A percentile compares a stretch with the other conserved stretches of the same genome.
phyloP scores from a whole-genome alignment of 352 stramenopile species.

The Phytophthora macrochlamydospora region DNA sequence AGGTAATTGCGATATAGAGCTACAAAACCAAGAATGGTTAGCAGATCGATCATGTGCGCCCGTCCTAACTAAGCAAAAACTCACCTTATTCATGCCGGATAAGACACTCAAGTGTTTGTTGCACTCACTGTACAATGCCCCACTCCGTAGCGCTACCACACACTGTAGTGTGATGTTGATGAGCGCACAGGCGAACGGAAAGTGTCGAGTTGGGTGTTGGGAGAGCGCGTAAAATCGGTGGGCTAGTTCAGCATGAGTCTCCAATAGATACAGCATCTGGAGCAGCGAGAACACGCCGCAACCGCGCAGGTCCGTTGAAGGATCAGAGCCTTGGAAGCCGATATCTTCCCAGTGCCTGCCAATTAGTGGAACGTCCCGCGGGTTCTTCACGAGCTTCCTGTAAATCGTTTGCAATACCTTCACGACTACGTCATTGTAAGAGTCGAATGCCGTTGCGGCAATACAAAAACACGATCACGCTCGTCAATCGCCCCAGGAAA shows the following conservation, averaged over 20 bases:
- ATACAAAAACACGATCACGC: conserved; percentile 81
- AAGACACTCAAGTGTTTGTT: conserved; percentile 68
- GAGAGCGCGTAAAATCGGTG: conserved; percentile 54
- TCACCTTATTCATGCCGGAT: conserved; percentile 56
- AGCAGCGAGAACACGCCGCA: conserved; percentile 87
- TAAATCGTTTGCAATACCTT: conserved; percentile 75
- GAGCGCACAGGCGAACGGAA: conserved; percentile 71
- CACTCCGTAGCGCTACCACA: conserved; percentile 67
- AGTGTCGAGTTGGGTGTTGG: conserved; percentile 66
- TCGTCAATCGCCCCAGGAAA: conserved; percentile 64
- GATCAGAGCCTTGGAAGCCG: conserved; percentile 90
- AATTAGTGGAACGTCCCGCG: conserved; percentile 49
- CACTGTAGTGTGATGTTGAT: conserved; percentile 83
- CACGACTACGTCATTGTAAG: conserved; percentile 51
- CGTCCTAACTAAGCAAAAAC: not conserved
- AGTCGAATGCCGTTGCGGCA: conserved; percentile 56
- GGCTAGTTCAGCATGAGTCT: conserved; percentile 60
- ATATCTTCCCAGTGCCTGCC: conserved; percentile 88
- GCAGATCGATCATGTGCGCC: too few species aligned
- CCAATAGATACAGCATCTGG: conserved; percentile 83
- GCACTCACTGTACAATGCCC: conserved; percentile 67
- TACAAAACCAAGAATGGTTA: not conserved
- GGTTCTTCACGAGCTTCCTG: conserved; percentile 40
- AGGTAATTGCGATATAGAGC: conserved; percentile 47
- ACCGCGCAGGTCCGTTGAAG: conserved; percentile 86